Evolutionary conservation across 352 stramenopile species (phyloP).

Genomic region (Globisporangium megalacanthum): DNA sequence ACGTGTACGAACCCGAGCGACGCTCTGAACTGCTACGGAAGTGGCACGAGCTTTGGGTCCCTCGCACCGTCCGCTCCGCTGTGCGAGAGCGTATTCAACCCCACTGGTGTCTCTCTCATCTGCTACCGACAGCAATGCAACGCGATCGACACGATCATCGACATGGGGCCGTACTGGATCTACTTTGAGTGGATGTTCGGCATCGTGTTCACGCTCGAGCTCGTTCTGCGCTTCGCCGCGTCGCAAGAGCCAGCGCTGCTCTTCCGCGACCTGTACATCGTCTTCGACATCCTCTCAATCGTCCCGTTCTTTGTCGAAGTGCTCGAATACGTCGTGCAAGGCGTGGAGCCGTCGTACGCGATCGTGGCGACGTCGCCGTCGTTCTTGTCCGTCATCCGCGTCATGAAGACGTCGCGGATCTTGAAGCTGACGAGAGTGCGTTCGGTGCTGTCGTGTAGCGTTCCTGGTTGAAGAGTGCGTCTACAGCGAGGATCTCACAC

Average conservation of each 20-base stretch:
- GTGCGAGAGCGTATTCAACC: conserved; percentile 33
- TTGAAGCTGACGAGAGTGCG: conserved; percentile 61
- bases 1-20: conserved; percentile 19
- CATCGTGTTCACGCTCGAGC: conserved; percentile 45
- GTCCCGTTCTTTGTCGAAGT: conserved; percentile 65
- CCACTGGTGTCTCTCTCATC: conserved; percentile 22
- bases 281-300: conserved; percentile 61
- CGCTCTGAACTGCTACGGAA: conserved; percentile 35
- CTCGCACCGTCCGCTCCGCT: conserved; percentile 14
- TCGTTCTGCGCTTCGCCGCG: conserved; percentile 51
- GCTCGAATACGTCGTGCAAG: conserved; percentile 21
- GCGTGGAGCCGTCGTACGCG: conserved; percentile 39
- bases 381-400: conserved; percentile 56
- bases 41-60: conserved; percentile 52
- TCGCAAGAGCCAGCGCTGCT: conserved; percentile 29
- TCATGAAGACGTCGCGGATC: conserved; percentile 71
- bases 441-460: not conserved
- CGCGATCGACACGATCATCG: conserved; percentile 22
- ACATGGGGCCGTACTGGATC: conserved; percentile 75
- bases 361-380: conserved; percentile 61
- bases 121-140: conserved; percentile 55
- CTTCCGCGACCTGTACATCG: conserved; percentile 51
- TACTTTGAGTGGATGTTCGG: conserved; percentile 72
- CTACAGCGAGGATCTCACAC: not conserved
- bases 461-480: not conserved